phyloP scores from a whole-genome alignment of 257 asterid genomes.

The Primulina huaijiensis region DNA sequence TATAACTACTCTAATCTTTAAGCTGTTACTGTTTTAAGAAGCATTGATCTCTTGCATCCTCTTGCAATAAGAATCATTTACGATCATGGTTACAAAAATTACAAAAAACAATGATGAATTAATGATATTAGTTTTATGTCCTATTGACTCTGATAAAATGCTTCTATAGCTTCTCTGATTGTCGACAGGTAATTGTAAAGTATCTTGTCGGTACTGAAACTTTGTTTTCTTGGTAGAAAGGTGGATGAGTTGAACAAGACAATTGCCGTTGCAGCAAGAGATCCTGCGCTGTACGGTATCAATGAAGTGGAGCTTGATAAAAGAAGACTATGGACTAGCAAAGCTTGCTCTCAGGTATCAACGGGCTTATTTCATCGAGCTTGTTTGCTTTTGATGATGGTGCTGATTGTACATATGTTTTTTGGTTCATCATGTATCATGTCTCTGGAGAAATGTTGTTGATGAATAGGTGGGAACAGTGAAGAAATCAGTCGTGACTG shows the following conservation, averaged over 20 bases:
- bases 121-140: not conserved
- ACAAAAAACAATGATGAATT: not conserved
- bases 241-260: slow-evolving; percentile 96
- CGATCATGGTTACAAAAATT: slow-evolving; percentile 11
- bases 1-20: slow-evolving; percentile 3
- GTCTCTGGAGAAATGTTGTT: slow-evolving; percentile 9
- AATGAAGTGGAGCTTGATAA: slow-evolving; percentile 76
- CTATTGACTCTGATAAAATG: not conserved
- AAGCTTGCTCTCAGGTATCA: slow-evolving; percentile 82
- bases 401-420: slow-evolving; percentile 13
- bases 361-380: not conserved
- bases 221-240: slow-evolving; percentile 60
- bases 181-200: slow-evolving; percentile 5
- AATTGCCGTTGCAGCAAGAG: slow-evolving; percentile 78
- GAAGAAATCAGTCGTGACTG: slow-evolving; percentile 61
- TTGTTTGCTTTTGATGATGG: slow-evolving; percentile 8
- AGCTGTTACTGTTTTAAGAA: not conserved
- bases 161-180: slow-evolving; percentile 7
- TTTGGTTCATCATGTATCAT: slow-evolving; percentile 17
- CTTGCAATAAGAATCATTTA: slow-evolving; percentile 4
- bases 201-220: slow-evolving; percentile 40
- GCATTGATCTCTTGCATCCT: slow-evolving; percentile 2
- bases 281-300: slow-evolving; percentile 78
- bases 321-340: slow-evolving; percentile 89
- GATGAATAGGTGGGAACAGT: slow-evolving; percentile 65